Percentiles rank a stretch among this genome's conserved stretches.
Conservation (phyloP, 345 rosid genomes). For the Dipteronia sinensis region DNA sequence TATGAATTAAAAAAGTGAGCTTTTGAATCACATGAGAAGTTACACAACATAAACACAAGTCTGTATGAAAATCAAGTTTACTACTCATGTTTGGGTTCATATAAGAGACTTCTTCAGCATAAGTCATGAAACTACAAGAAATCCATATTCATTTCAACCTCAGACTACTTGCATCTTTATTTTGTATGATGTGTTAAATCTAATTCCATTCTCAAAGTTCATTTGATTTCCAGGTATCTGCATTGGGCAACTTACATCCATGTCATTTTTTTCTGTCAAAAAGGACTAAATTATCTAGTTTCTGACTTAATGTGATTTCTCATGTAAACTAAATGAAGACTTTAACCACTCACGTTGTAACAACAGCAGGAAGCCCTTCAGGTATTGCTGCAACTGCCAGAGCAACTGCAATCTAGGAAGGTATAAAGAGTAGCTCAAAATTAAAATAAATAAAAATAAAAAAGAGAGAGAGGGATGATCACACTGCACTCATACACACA, state of each 20-base stretch:
- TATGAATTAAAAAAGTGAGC: constrained; percentile 15
- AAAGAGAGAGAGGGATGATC: neutral
- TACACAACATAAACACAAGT: neutral
- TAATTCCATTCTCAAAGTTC: neutral
- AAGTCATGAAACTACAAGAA: neutral
- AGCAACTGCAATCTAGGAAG: constrained; percentile 95
- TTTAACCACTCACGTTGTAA: constrained; percentile 80
- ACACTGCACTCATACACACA: neutral
- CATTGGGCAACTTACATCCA: constrained; percentile 9
- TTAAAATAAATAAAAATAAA: neutral
- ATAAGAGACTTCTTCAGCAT: neutral
- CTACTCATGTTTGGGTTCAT: neutral
- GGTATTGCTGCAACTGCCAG: constrained; percentile 99
- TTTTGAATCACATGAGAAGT: neutral
- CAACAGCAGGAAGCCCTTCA: constrained; percentile 99
- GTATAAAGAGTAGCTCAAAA: constrained; percentile 32
- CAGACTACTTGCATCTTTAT: neutral
- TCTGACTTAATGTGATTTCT: neutral
- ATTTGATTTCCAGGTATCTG: neutral
- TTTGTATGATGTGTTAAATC: neutral
- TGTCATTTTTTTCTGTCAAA: neutral
- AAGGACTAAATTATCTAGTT: neutral
- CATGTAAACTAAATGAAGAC: constrained; percentile 7
- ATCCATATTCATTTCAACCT: neutral
- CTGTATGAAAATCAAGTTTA: neutral